Conservation (phyloP, 78 protist species). For the Dictyostelium purpureum region DNA sequence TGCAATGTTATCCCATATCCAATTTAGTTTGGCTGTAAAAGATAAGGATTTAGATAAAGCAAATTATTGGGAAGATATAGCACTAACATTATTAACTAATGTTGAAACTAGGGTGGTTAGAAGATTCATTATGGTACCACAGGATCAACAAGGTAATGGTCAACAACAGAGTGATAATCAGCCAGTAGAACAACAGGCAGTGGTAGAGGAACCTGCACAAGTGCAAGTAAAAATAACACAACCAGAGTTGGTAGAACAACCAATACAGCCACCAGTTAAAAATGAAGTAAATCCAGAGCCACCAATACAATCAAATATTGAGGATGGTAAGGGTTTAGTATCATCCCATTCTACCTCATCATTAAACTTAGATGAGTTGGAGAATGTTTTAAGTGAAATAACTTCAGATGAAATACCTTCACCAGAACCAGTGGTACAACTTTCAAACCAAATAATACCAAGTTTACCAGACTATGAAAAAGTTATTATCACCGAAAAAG, state of each 20-base stretch:
- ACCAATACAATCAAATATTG: neutral
- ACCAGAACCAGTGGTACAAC: too few species aligned
- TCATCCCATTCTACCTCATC: neutral
- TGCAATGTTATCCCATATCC: conserved; percentile 23
- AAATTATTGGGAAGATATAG: conserved; percentile 55
- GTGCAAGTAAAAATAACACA: neutral
- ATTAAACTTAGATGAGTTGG: neutral
- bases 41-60: conserved; percentile 64
- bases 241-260: neutral
- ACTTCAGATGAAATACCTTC: neutral
- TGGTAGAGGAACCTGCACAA: neutral
- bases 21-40: conserved; percentile 33
- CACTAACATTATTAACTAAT: conserved; percentile 14
- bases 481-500: neutral
- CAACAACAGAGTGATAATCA: neutral
- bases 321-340: neutral
- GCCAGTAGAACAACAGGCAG: neutral
- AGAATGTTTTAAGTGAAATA: neutral
- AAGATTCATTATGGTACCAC: neutral
- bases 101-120: neutral
- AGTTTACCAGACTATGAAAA: neutral
- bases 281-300: neutral
- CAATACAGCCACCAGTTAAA: neutral
- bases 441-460: neutral
- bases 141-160: neutral